Base-by-base conservation (phyloP, 306 rosid species). In the Trichosanthes cucumerina region DNA sequence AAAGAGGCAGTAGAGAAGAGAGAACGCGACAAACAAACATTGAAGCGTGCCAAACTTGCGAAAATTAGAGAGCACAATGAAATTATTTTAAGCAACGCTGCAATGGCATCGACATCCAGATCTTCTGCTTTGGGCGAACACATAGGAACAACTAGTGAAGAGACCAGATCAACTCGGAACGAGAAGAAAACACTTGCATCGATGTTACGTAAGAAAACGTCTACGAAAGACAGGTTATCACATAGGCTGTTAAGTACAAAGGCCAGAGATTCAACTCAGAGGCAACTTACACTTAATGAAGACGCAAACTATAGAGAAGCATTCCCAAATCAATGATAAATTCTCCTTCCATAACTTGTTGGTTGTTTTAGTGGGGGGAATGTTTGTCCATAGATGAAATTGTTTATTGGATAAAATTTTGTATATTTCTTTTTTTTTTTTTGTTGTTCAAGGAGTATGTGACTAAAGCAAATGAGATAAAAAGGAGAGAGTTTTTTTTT, bases 1-100 rank as follows among this genome's bases (percentile, higher is more conserved):
- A 82, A 82, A 65, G 96, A 85, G 82, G 82, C 79, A 10, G 83
- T 81, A 66, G 83, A 81, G 73, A 86, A 81, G 87, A 83, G 83
- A 81, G 86, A 85, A 81, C 80, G 72, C 53, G 97, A 91, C 81
- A 91, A 84, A 78, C 77, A 60, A 78, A 34, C 83, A 2, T 43
- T 88, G 83, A 92, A 89, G 86, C 92, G 87, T 38, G 97, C 97
- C 76, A 95, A 91, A 85, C 97, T 89, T 75, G 96, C 91, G 4
- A 92, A 91, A 83, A 60, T 95, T 73, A 86, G 97, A 80, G 96
- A 92, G 86, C 98, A 95, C 92, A 95, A 95, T 79, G 92, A 84
- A 49, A 83, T 80, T 24, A 93, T 91, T 82, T 86, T 95, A 80
- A 83, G 88, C 39, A 91, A 89, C 39, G 95, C 97, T 82, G 97